phyloP scores from a whole-genome alignment of 441 rosid genomes.

The Biscutella laevigata region DNA sequence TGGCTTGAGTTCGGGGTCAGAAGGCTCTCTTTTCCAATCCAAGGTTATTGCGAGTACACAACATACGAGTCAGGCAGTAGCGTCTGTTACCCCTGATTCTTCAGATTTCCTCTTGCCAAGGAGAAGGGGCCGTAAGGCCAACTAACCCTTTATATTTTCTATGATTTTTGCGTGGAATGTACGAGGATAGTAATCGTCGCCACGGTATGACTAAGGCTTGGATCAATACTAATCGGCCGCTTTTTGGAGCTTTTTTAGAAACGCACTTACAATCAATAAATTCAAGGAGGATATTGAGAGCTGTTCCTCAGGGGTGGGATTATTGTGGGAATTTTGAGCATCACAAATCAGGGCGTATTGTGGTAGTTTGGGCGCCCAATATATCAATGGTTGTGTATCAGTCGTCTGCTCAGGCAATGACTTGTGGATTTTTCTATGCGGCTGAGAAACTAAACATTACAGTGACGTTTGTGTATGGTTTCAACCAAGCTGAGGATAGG shows the following conservation, averaged over 20 bases:
- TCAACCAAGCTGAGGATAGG: too few relatives aligned
- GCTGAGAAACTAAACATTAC: too few relatives aligned
- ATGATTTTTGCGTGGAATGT: not conserved
- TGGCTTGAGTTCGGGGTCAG: too few relatives aligned
- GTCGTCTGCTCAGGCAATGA: not conserved
- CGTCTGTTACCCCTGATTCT: too few relatives aligned
- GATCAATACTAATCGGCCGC: not conserved
- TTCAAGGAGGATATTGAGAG: not conserved
- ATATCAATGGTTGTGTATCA: not conserved
- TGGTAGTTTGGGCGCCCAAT: not conserved
- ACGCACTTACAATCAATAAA: not conserved
- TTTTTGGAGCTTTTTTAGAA: not conserved
- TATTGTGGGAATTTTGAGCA: not conserved
- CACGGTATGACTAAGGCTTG: not conserved
- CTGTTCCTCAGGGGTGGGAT: not conserved
- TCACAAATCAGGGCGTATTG: rapidly evolving
- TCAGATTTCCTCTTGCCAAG: too few relatives aligned
- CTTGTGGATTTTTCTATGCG: too few relatives aligned
- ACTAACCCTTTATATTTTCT: not conserved
- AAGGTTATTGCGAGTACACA: too few relatives aligned
- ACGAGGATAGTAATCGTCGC: not conserved
- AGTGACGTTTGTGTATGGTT: too few relatives aligned
- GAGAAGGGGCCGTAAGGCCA: not conserved
- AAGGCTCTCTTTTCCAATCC: too few relatives aligned
- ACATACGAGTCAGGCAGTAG: too few relatives aligned